Evolutionary conservation across 495 filamentous ascomycete species (phyloP), one percentile per base, ranked within the genome.

Genomic region (Parathielavia hyrcaniae): DNA sequence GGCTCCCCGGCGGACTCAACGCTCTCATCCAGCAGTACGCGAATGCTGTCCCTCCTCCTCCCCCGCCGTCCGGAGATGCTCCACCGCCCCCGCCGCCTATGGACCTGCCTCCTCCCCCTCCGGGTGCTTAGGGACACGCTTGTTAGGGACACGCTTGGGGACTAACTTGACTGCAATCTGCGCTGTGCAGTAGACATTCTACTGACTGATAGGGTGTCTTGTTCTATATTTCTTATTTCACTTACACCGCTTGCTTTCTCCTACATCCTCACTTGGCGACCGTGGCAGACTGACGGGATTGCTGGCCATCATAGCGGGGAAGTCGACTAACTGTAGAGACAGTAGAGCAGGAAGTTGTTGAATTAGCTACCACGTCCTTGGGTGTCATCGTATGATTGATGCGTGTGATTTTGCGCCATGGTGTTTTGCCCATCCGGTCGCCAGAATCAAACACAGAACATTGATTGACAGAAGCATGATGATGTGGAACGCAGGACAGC

Each of bases 61-160:
- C 77, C 10, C 77, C 78, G 19, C 77, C 78, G 23, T 69, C 73
- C 38, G 76, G 78, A 63, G 86, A 85, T 53, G 83, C 81, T 23
- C 57, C 50, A 36, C 87, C 87, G 45, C 88, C 88, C 1, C 88
- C 86, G 49, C 85, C 86, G 55, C 87, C 88, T 5, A 84, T 81
- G 68, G 88, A 91, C 60, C 80, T 85, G 66, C 86, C 86, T 38
- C 87, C 87, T 20, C 88, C 87, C 16, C 87, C 87, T 14, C 87
- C 81, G 10, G 78, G 79, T 55, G 74, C 73, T 54, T 83, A 78
- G 49, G 49, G n/a, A n/a, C n/a, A n/a, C n/a, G n/a, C n/a, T n/a
- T n/a, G n/a, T n/a, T n/a, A n/a, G n/a, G 17, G n/a, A 41, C 20
- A 50, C 23, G 19, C 13, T 17, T 23, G 39, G 16, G 39, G 10